Evolutionary conservation across 306 rosid species (phyloP).

Genomic region (Cicer pinnatifidum): DNA sequence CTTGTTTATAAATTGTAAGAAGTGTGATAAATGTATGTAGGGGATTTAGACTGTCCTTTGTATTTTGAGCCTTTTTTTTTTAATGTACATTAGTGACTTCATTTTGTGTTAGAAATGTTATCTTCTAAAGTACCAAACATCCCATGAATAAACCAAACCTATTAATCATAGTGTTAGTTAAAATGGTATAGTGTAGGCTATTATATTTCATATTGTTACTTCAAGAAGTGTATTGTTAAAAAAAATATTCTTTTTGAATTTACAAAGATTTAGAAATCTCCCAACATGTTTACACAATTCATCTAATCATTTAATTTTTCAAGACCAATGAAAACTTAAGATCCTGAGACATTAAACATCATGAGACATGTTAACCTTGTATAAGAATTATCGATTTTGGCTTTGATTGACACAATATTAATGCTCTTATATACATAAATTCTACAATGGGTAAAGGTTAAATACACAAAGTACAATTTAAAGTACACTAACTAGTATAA

Average conservation of each 20-base stretch:
- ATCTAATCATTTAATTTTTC: not conserved
- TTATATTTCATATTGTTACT: too few relatives aligned
- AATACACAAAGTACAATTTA: not conserved
- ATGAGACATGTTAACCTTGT: not conserved
- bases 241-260: too few relatives aligned
- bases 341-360: not conserved
- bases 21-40: constrained; percentile 34
- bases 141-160: not conserved
- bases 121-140: constrained; percentile 29
- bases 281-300: not conserved
- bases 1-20: constrained; percentile 36
- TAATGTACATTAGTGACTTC: constrained; percentile 36
- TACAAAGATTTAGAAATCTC: too few relatives aligned
- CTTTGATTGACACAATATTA: not conserved
- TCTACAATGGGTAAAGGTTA: not conserved
- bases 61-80: constrained; percentile 11
- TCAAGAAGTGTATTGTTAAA: too few relatives aligned
- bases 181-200: too few relatives aligned
- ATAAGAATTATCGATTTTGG: not conserved
- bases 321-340: not conserved
- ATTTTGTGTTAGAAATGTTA: constrained; percentile 23
- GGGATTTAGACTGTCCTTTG: constrained; percentile 34
- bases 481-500: constrained; percentile 14
- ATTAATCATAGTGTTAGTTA: not conserved
- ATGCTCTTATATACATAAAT: not conserved